Evolutionary conservation across 208 protist genomes (phyloP).

Genomic region (Lotmaria passim): DNA sequence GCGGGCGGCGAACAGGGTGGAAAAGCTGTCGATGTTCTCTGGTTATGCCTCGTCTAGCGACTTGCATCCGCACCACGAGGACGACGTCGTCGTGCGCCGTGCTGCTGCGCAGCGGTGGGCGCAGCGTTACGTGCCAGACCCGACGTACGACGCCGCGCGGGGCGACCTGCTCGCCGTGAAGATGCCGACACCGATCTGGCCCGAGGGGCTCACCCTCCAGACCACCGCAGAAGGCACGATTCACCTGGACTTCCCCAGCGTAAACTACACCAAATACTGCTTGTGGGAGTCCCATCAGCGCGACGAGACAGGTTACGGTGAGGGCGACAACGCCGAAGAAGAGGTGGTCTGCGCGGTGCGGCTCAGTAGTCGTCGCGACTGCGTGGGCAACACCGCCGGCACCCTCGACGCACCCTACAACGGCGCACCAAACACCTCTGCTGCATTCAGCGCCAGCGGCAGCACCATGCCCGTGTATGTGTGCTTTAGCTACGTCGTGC

Average conservation of each 20-base stretch:
- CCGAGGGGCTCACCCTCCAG: slow-evolving; percentile 19
- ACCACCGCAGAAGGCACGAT: slow-evolving; percentile 29
- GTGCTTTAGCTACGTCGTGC: slow-evolving; percentile 38
- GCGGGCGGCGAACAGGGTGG: neutral
- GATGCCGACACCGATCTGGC: slow-evolving; percentile 40
- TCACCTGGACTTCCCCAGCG: slow-evolving; percentile 22
- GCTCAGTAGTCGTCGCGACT: slow-evolving; percentile 50
- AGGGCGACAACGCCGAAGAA: neutral
- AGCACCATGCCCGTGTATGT: slow-evolving; percentile 49
- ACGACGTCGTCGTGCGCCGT: slow-evolving; percentile 9
- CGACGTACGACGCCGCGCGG: slow-evolving; percentile 16
- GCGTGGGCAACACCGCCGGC: slow-evolving; percentile 51
- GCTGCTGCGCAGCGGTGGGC: slow-evolving; percentile 31
- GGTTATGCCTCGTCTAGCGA: neutral
- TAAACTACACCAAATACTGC: slow-evolving; percentile 33
- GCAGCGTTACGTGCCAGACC: slow-evolving; percentile 19
- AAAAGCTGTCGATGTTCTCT: neutral
- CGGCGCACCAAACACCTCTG: slow-evolving; percentile 25
- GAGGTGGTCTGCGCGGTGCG: slow-evolving; percentile 38
- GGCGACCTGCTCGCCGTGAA: slow-evolving; percentile 29
- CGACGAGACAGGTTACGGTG: neutral
- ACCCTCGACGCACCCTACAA: slow-evolving; percentile 48
- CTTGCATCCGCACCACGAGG: neutral
- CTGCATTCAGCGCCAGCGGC: slow-evolving; percentile 38
- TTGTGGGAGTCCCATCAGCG: neutral